Evolutionary conservation across 106 monocot genomes (phyloP).

Genomic region (Dendrobium chrysotoxum): DNA sequence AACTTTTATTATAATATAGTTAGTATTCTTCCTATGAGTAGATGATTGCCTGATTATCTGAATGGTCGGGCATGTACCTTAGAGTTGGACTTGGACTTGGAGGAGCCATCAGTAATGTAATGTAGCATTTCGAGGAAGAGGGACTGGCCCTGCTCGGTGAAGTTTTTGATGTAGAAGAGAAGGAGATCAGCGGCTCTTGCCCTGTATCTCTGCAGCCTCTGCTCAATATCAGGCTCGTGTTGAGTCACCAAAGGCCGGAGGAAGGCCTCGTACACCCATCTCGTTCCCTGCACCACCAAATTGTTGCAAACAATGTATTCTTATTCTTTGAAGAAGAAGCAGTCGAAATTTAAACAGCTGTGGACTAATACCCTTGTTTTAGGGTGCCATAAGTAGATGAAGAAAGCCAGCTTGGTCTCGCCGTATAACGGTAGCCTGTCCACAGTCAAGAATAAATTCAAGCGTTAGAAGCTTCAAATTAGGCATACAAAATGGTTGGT

Average conservation of each 20-base stretch:
- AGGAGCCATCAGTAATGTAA: slow-evolving; percentile 10
- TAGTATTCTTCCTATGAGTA: no score
- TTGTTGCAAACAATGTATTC: no score
- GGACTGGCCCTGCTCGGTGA: slow-evolving; percentile 20
- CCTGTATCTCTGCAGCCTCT: slow-evolving; percentile 20
- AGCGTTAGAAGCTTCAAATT: background rate
- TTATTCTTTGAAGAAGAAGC: background rate
- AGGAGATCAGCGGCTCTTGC: slow-evolving; percentile 20
- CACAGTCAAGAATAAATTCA: background rate
- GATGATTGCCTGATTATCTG: no score
- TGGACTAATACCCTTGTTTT: slow-evolving; percentile 27
- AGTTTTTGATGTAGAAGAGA: slow-evolving; percentile 28
- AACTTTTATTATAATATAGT: no score
- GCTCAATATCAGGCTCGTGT: slow-evolving; percentile 29
- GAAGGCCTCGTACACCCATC: slow-evolving; percentile 26
- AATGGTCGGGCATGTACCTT: no score
- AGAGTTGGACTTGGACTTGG: background rate
- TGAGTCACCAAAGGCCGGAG: slow-evolving; percentile 23
- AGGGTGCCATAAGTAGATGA: slow-evolving; percentile 52
- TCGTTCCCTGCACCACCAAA: slow-evolving; percentile 9
- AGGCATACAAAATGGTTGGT: no score
- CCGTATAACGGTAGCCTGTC: slow-evolving; percentile 41
- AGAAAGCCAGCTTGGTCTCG: slow-evolving; percentile 51
- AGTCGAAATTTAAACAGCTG: background rate
- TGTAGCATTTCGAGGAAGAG: slow-evolving; percentile 24